Percentiles rank a stretch among this genome's conserved stretches.
Conservation (phyloP, 371 early-diverging fungal genomes). For the Apophysomyces trapeziformis region DNA sequence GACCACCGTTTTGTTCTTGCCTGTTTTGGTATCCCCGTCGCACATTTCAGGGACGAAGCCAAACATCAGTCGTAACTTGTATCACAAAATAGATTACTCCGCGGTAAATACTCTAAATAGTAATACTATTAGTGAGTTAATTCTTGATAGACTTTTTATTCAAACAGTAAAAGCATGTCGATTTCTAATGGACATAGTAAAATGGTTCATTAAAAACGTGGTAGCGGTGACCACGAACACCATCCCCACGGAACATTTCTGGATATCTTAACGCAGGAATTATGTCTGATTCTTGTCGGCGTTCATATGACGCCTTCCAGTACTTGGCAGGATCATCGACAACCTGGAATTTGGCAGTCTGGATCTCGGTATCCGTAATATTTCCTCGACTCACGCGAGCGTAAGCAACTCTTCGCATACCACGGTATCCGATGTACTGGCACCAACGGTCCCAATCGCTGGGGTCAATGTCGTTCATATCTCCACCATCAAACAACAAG, state of each 20-base stretch:
- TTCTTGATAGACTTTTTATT: no score
- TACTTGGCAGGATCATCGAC: slow-evolving; percentile 55
- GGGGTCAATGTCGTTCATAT: slow-evolving; percentile 78
- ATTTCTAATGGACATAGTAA: slow-evolving; percentile 56
- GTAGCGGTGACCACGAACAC: slow-evolving; percentile 76
- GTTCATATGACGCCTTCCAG: slow-evolving; percentile 65
- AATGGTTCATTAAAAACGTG: slow-evolving; percentile 82
- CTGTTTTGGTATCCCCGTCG: neutral
- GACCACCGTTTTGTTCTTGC: neutral
- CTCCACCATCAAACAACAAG: slow-evolving; percentile 67
- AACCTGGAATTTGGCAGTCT: slow-evolving; percentile 80
- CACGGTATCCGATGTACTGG: slow-evolving; percentile 82
- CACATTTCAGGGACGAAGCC: neutral
- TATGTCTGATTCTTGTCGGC: slow-evolving; percentile 58
- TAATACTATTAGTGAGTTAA: neutral
- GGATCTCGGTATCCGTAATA: slow-evolving; percentile 88
- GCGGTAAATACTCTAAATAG: slow-evolving; percentile 22
- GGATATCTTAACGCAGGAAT: slow-evolving; percentile 68
- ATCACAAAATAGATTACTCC: neutral
- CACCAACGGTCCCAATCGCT: slow-evolving; percentile 86
- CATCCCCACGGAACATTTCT: slow-evolving; percentile 66
- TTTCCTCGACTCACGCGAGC: slow-evolving; percentile 81
- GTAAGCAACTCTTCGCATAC: slow-evolving; percentile 75
- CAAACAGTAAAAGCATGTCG: neutral
- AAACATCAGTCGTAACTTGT: neutral